Conservation (phyloP, 2,329 filamentous ascomycete species). For the Rhinocladiella similis region DNA sequence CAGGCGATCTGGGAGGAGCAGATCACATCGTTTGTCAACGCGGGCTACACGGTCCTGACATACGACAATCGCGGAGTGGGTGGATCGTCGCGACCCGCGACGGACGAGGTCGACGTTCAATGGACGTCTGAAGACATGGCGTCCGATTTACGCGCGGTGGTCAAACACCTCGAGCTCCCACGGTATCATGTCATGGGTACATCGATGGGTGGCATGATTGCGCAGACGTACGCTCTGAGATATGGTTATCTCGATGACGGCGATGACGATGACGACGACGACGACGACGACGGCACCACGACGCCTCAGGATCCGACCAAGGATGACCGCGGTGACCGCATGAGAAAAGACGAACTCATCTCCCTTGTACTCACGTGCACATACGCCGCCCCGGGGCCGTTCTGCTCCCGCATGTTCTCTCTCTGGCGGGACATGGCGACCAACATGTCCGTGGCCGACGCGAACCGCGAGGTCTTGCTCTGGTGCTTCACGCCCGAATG, state of each 20-base stretch:
- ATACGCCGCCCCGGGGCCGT: slow-evolving; percentile 16
- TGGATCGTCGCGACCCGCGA: slow-evolving; percentile 7
- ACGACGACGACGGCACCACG: not conserved
- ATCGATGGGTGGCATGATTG: slow-evolving; percentile 21
- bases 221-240: slow-evolving; percentile 11
- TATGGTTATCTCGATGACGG: not conserved
- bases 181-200: slow-evolving; percentile 15
- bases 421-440: slow-evolving; percentile 18
- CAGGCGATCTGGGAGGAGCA: slow-evolving; percentile 12
- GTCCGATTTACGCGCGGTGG: slow-evolving; percentile 7
- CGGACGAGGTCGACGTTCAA: not conserved
- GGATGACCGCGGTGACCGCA: too few species aligned
- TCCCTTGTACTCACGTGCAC: slow-evolving; percentile 15
- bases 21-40: slow-evolving; percentile 7
- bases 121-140: slow-evolving; percentile 15
- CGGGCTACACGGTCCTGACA: slow-evolving; percentile 16
- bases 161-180: slow-evolving; percentile 1
- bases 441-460: slow-evolving; percentile 9
- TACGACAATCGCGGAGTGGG: slow-evolving; percentile 22
- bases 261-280: not conserved
- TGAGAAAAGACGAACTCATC: slow-evolving; percentile 3
- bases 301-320: too few species aligned
- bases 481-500: slow-evolving; percentile 16
- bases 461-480: slow-evolving; percentile 14
- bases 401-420: slow-evolving; percentile 17